Evolutionary conservation across 2,329 filamentous ascomycete species (phyloP).

Genomic region (Dactylellina haptotyla): DNA sequence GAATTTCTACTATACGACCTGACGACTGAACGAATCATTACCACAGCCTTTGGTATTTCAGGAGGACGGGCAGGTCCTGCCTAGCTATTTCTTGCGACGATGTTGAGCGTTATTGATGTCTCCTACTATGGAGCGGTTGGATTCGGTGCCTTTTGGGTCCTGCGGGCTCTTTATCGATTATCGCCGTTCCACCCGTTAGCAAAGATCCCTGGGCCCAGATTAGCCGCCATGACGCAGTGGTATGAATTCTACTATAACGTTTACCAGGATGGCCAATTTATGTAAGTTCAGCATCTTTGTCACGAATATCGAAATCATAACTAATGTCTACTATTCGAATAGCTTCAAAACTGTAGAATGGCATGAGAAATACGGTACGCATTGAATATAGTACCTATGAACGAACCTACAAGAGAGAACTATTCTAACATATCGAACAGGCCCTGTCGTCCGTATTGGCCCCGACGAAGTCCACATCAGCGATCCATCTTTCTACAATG

Average conservation of each 20-base stretch:
- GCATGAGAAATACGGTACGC: conserved; percentile 61
- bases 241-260: conserved; percentile 61
- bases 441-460: conserved; percentile 62
- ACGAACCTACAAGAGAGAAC: not conserved
- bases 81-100: not conserved
- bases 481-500: conserved; percentile 59
- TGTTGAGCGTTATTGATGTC: conserved; percentile 17
- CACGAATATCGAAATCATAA: not conserved
- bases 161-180: conserved; percentile 59
- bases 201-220: conserved; percentile 60
- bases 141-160: conserved; percentile 27
- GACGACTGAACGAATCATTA: too few relatives aligned
- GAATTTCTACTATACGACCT: too few relatives aligned
- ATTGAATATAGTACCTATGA: not conserved
- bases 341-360: conserved; percentile 59
- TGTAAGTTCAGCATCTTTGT: conserved; percentile 22
- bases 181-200: conserved; percentile 60
- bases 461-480: conserved; percentile 60
- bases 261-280: conserved; percentile 58
- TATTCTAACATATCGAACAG: conserved; percentile 35
- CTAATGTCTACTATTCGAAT: not conserved
- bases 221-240: conserved; percentile 60
- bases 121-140: conserved; percentile 31
- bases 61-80: too few relatives aligned
- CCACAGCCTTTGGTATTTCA: too few relatives aligned